Evolutionary conservation across 2,329 filamentous ascomycete species (phyloP), one percentile per base, ranked within the genome.

Genomic region (Daldinia sp.): DNA sequence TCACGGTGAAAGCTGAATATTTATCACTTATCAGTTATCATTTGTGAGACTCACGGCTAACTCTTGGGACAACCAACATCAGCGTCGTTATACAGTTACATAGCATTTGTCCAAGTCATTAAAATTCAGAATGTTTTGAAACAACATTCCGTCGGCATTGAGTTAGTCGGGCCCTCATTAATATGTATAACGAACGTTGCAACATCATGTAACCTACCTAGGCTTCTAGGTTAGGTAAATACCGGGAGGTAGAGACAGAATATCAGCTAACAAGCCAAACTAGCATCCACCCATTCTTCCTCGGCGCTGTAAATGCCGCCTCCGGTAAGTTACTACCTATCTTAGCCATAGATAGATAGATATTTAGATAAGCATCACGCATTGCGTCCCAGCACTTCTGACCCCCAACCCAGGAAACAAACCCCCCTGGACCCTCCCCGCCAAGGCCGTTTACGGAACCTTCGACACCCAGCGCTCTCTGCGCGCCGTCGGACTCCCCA

Each of bases 261-360:
- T 54, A 34, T 17, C 30, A 3, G 43, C 23, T 30, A 49, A 45
- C 54, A 19, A 1, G 19, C 41, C 17, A 52, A 49, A 9, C 34
- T 19, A 92, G 89, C 51, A 85, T 91, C 69, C 83, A 90, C 66
- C 92, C 92, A 11, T 82, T 93, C 52, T 89, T 94, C 72, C 81
- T 94, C 11, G 88, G 87, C 23, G 89, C 83, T 45, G 85, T 92
- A 72, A 90, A 88, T 72, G 79, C 81, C 32, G 82, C 79, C 17
- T 83, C 83, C 43, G 86, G 86, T 87, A 76, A n/a, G n/a, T n/a
- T n/a, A n/a, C n/a, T n/a, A n/a, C n/a, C n/a, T n/a, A n/a, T n/a
- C n/a, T n/a, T n/a, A n/a, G n/a, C n/a, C n/a, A n/a, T n/a, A n/a
- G n/a, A n/a, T n/a, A n/a, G n/a, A n/a, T n/a, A n/a, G n/a, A n/a